Evolutionary conservation across 208 protist species (phyloP), one percentile per base, ranked within the genome.

Genomic region (Trypanosomatidae sp.): DNA sequence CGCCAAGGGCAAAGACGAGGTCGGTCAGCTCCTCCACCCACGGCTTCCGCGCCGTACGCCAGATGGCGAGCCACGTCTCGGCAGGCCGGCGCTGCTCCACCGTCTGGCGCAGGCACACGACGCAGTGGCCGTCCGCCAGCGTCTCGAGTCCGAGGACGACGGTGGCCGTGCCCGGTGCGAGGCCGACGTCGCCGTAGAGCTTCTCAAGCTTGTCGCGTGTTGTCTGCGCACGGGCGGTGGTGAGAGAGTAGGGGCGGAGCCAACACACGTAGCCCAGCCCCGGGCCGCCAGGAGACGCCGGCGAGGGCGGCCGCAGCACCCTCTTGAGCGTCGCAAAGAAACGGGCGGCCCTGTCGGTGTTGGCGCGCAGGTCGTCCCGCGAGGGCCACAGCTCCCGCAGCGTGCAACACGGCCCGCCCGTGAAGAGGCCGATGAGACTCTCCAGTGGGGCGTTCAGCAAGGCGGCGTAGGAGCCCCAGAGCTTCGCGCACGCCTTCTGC

Each of bases 401-500:
- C 10, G 71, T 53, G 33, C 19, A 39, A 28, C 58, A 81, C 22
- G 85, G 85, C 50, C 67, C 80, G 2, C 88, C 88, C 13, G 82
- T 87, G 53, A 93, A 67, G 53, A 84, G 78, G 9, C 70, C 52
- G 9, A 92, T 47, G 22, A 78, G 80, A 30, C 82, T 66, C 53
- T 87, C 81, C 25, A 80, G 65, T 10, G 91, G 64, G 1, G 77
- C 75, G 43, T 82, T 71, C 60, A 80, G 66, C 19, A 91, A 75
- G 25, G 81, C 73, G 2, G 85, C 77, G 79, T 94, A 95, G 36
- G 85, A 91, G 19, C 88, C 88, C 33, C 82, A 66, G 8, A 81
- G 28, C 78, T 96, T 96, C 39, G 90, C 90, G 72, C 93, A 94
- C 28, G 88, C 89, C 84, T 96, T 96, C 71, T 96, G 81, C 5